Conservation (phyloP, 2,329 filamentous ascomycete genomes). For the Talaromyces sp. region DNA sequence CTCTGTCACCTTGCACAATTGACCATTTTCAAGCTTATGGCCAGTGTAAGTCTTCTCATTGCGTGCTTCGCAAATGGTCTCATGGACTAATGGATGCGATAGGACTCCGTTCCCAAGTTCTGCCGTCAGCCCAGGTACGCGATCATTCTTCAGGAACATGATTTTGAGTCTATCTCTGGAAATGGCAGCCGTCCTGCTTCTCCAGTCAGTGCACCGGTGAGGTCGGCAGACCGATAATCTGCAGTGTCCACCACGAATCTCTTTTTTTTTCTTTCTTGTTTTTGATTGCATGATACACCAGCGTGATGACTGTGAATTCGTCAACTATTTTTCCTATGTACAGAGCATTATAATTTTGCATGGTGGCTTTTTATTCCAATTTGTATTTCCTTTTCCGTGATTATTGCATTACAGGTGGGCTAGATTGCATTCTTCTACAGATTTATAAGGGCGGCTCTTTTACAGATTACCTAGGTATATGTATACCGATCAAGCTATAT, state of each 20-base stretch:
- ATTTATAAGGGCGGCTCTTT: background rate
- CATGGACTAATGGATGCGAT: background rate
- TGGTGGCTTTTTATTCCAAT: background rate
- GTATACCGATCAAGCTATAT: background rate
- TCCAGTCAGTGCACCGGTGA: background rate
- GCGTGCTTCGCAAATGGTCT: background rate
- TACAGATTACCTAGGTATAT: too few species aligned
- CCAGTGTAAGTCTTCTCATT: constrained; percentile 69
- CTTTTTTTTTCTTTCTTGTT: background rate
- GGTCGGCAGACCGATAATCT: constrained; percentile 6
- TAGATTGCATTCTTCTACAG: background rate
- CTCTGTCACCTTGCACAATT: constrained; percentile 92
- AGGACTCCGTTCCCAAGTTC: constrained; percentile 65
- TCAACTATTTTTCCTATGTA: background rate
- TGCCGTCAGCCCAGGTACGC: constrained; percentile 60
- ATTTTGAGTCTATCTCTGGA: constrained; percentile 44
- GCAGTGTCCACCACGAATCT: background rate
- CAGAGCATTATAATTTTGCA: background rate
- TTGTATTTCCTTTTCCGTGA: background rate
- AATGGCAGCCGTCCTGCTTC: constrained; percentile 2
- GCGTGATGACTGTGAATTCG: background rate
- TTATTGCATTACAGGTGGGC: background rate
- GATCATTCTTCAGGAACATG: constrained; percentile 56
- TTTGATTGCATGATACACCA: constrained; percentile 1
- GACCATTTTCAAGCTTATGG: constrained; percentile 98